phyloP scores from a whole-genome alignment of 225 moss, liverwort and hornwort genomes.

The Neckera pumila region DNA sequence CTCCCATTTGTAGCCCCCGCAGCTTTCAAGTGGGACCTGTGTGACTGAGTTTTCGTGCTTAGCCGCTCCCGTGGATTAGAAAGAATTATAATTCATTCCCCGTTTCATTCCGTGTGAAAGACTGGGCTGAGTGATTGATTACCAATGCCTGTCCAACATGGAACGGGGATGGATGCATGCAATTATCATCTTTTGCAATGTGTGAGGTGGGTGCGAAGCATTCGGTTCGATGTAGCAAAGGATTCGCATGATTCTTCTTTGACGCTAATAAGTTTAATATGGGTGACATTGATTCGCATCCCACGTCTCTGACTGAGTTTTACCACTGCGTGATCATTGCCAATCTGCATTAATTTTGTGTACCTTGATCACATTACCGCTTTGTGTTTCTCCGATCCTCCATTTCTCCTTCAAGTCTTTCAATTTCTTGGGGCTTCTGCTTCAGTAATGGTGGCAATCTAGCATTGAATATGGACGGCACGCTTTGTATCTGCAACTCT shows the following conservation, averaged over 20 bases:
- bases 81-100: neutral
- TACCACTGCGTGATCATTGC: neutral
- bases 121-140: neutral
- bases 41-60: neutral
- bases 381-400: too few species aligned
- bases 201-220: conserved; percentile 4
- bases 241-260: neutral
- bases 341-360: neutral
- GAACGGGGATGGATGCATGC: neutral
- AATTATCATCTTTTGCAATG: neutral
- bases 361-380: neutral
- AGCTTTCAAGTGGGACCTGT: neutral
- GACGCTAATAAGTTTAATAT: neutral
- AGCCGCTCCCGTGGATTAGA: neutral
- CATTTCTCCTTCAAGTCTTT: neutral
- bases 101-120: neutral
- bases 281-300: neutral
- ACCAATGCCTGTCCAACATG: neutral
- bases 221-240: neutral
- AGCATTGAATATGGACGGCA: too few species aligned
- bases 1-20: neutral
- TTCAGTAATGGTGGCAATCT: neutral
- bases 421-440: neutral
- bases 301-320: neutral
- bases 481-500: neutral